Evolutionary conservation across 1,139 yeast genomes (phyloP).

Genomic region (Taphrina wiesneri): DNA sequence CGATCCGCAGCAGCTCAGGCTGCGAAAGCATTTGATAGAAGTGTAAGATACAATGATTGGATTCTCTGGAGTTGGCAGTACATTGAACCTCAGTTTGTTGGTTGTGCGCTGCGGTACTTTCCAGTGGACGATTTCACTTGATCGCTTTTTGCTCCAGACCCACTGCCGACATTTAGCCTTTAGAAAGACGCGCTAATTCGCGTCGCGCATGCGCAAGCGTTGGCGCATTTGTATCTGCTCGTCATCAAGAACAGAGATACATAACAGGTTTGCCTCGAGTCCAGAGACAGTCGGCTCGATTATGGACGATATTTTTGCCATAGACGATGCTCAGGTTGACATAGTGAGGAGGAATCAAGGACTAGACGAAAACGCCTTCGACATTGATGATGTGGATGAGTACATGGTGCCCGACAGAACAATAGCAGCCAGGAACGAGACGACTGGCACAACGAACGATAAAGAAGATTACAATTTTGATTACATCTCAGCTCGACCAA

Average conservation of each 20-base stretch:
- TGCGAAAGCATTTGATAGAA: background rate
- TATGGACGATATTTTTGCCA: slow-evolving; percentile 26
- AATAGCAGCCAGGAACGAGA: background rate
- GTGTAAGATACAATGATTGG: background rate
- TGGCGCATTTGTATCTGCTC: too few relatives aligned
- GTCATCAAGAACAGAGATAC: background rate
- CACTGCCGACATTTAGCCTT: background rate
- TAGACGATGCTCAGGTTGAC: slow-evolving; percentile 20
- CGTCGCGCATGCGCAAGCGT: background rate
- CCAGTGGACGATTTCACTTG: too few relatives aligned
- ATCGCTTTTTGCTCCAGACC: background rate
- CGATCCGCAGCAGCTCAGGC: background rate
- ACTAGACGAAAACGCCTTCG: background rate
- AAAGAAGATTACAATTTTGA: slow-evolving; percentile 4
- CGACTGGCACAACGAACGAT: background rate
- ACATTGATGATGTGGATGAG: background rate
- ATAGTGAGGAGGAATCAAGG: background rate
- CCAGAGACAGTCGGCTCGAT: background rate
- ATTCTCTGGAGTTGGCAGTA: too few relatives aligned
- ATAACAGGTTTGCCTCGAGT: background rate
- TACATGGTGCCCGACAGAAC: background rate
- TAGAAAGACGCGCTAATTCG: slow-evolving; percentile 4
- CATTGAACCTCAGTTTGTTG: too few relatives aligned
- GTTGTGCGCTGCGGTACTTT: too few relatives aligned
- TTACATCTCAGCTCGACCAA: slow-evolving; percentile 1